phyloP scores from a whole-genome alignment of 768 basidiomycete species.

The Psilocybe subaeruginosa region DNA sequence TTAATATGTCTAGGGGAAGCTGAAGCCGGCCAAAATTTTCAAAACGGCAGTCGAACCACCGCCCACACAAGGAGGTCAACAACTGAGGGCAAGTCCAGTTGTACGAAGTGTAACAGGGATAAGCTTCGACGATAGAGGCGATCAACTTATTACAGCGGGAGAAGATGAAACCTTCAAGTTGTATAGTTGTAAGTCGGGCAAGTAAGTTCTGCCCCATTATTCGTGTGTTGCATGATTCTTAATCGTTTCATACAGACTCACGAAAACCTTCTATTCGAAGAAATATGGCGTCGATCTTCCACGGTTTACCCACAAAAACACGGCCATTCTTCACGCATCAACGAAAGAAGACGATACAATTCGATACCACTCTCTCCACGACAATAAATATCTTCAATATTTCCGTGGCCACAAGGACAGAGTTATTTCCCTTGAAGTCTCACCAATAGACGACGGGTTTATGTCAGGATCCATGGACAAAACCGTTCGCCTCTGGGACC shows the following conservation, averaged over 20 bases:
- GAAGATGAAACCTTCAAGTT: constrained; percentile 93
- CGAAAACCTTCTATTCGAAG: constrained; percentile 85
- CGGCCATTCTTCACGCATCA: constrained; percentile 85
- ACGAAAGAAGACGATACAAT: constrained; percentile 96
- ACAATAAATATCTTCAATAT: constrained; percentile 95
- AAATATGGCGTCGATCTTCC: constrained; percentile 97
- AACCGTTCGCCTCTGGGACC: constrained; percentile 96
- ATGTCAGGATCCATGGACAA: constrained; percentile 94
- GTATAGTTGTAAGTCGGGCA: constrained; percentile 89
- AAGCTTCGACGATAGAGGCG: constrained; percentile 90
- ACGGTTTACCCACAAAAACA: constrained; percentile 91
- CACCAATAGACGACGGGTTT: constrained; percentile 93
- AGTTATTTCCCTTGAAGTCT: constrained; percentile 90
- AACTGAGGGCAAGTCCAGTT: constrained; percentile 40
- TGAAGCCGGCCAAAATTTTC: constrained; percentile 91
- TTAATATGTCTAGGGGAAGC: constrained; percentile 50
- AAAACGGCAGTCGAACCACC: constrained; percentile 71
- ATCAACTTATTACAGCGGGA: constrained; percentile 80
- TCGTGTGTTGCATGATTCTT: constrained; percentile 9
- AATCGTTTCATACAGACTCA: constrained; percentile 47
- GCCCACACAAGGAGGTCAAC: constrained; percentile 40
- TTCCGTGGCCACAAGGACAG: constrained; percentile 92
- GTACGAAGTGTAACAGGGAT: constrained; percentile 85
- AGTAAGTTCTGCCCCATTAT: constrained; percentile 62
- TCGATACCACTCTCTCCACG: constrained; percentile 92